Percentiles rank a stretch among this genome's conserved stretches.
Evolutionary conservation across 2,329 filamentous ascomycete species (phyloP).

Genomic region (Xylariaceae sp.): DNA sequence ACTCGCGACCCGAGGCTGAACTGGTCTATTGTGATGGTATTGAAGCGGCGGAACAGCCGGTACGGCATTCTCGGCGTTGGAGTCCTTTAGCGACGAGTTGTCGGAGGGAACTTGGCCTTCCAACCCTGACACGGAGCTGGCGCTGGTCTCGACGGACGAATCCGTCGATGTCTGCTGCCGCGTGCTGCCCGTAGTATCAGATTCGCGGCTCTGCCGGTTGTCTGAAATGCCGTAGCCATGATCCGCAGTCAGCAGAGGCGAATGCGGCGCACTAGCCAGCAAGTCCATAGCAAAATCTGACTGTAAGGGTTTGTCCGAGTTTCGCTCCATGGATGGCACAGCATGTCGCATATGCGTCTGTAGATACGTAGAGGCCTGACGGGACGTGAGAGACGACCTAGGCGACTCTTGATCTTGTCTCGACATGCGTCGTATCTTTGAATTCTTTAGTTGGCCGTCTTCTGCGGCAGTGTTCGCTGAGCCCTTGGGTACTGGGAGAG

Average conservation of each 20-base stretch:
- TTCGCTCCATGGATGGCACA: slow-evolving; percentile 14
- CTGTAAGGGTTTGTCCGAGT: slow-evolving; percentile 18
- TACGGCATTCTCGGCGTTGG: slow-evolving; percentile 34
- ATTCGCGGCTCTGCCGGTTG: slow-evolving; percentile 48
- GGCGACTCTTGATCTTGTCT: slow-evolving; percentile 31
- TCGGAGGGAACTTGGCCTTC: slow-evolving; percentile 39
- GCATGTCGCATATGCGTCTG: slow-evolving; percentile 19
- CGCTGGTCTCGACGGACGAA: slow-evolving; percentile 51
- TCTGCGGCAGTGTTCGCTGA: slow-evolving; percentile 28
- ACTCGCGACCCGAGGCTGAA: slow-evolving; percentile 40
- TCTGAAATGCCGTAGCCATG: slow-evolving; percentile 24
- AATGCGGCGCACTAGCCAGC: slow-evolving; percentile 22
- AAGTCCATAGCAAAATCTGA: slow-evolving; percentile 21
- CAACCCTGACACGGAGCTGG: slow-evolving; percentile 48
- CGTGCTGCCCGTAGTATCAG: slow-evolving; percentile 46
- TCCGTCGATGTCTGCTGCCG: slow-evolving; percentile 46
- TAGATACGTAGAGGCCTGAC: slow-evolving; percentile 30
- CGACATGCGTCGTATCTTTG: slow-evolving; percentile 14
- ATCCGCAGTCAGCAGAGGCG: slow-evolving; percentile 14
- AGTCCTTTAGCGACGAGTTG: slow-evolving; percentile 47
- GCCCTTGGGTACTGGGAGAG: slow-evolving; percentile 26
- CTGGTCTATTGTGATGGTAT: slow-evolving; percentile 51
- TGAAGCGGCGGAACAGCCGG: slow-evolving; percentile 53
- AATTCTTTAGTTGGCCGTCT: slow-evolving; percentile 26
- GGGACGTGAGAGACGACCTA: slow-evolving; percentile 33